Evolutionary conservation across 371 early-diverging fungal species (phyloP), one percentile per base, ranked within the genome.

Genomic region (Lichtheimia corymbifera): DNA sequence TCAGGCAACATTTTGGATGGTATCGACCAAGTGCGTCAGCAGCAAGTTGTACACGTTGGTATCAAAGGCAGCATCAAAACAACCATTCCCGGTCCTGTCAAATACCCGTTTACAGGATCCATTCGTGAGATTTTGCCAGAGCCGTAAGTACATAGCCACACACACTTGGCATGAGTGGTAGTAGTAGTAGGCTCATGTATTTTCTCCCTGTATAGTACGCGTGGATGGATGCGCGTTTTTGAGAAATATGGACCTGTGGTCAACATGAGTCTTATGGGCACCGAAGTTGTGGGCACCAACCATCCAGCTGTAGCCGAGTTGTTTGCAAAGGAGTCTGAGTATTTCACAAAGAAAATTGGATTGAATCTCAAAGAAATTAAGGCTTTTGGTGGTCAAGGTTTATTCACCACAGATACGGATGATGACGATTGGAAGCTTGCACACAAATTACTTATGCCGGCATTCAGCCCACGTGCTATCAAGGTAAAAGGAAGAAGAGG

Each of bases 381-480:
- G 55, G 50, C 59, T 0, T 66, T 81, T 45, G 78, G 53, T 28
- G 79, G 80, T 11, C 65, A 73, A 27, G 76, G 75, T 52, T 59
- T 79, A 14, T 79, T 83, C 41, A 83, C 84, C 5, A 67, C 71
- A 5, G 72, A 77, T 49, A 71, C 74, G 5, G 67, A 68, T 41
- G 74, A 75, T 24, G 65, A 66, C 3, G 68, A 81, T 15, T 83
- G 84, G 84, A 63, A 67, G 20, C 62, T 78, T 7, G 84, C 77
- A 6, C 84, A 83, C 62, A 80, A 79, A 57, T 49, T 83, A 13
- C 56, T 83, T 11, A 79, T 81, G 70, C 84, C 84, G 24, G 80
- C 82, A 12, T 83, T 83, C 53, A 66, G 63, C 53, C 72, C 72
- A 9, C 59, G 72, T 30, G 72, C 72, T n/a, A 71, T 71, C 58